phyloP scores from a whole-genome alignment of 768 basidiomycete genomes.

The Harrya chromipes region DNA sequence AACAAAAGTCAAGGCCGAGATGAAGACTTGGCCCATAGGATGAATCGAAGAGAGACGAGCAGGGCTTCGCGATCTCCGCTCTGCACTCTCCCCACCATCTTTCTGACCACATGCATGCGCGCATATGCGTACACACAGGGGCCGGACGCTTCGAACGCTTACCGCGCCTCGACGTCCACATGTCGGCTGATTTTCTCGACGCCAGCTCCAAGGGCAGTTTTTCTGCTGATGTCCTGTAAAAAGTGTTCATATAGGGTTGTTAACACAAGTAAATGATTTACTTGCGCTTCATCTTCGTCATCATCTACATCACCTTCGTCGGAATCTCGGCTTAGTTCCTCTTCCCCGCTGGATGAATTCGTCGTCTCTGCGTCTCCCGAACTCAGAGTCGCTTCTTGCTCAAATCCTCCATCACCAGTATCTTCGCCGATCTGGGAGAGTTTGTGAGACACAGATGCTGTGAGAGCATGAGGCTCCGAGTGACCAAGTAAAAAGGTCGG shows the following conservation, averaged over 20 bases:
- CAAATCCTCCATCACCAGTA: neutral
- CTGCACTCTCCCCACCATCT: conserved; percentile 1
- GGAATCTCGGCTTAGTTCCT: conserved; percentile 1
- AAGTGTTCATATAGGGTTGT: conserved; percentile 2
- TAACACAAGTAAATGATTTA: conserved; percentile 1
- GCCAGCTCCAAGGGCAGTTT: conserved; percentile 34
- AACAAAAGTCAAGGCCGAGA: neutral
- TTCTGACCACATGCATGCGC: neutral
- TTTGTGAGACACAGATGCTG: neutral
- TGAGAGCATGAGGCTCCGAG: neutral
- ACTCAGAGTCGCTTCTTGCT: conserved; percentile 3
- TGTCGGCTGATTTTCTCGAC: conserved; percentile 38
- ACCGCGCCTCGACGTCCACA: conserved; percentile 21
- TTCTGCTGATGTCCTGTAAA: conserved; percentile 26
- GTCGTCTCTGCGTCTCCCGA: conserved; percentile 11
- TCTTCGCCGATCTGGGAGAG: conserved; percentile 10
- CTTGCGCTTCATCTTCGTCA: conserved; percentile 19
- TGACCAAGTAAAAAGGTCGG: conserved; percentile 6
- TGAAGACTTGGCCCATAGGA: neutral
- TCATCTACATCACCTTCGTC: conserved; percentile 19
- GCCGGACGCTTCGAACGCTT: neutral
- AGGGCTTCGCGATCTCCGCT: conserved; percentile 4
- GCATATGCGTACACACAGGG: neutral
- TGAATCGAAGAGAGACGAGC: conserved; percentile 12
- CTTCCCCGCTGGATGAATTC: conserved; percentile 12